Evolutionary conservation across 163 green algal species (phyloP).

Genomic region (Picocystis sp.): DNA sequence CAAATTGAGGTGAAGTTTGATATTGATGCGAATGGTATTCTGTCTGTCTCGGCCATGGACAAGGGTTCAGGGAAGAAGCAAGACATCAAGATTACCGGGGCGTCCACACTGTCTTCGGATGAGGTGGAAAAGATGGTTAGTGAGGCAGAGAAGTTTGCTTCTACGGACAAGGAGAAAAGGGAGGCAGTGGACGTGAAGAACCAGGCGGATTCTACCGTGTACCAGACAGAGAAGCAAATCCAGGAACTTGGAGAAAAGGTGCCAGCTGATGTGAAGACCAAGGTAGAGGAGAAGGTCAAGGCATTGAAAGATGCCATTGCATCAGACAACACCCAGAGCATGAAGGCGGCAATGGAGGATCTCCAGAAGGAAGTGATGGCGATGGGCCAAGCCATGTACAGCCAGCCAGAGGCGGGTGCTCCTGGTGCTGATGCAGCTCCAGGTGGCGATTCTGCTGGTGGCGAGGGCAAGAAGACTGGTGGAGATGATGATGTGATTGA

Average conservation of each 20-base stretch:
- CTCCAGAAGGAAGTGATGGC: conserved; percentile 68
- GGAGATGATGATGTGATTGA: conserved; percentile 80
- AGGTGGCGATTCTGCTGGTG: neutral
- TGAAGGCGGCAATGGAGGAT: conserved; percentile 74
- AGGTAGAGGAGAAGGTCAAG: conserved; percentile 66
- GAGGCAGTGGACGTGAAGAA: conserved; percentile 94
- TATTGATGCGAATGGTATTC: conserved; percentile 25
- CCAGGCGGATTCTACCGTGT: conserved; percentile 78
- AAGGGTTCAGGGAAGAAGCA: conserved; percentile 82
- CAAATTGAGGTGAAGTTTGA: conserved; percentile 76
- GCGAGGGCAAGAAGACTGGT: conserved; percentile 7
- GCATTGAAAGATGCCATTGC: conserved; percentile 55
- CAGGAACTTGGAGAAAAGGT: conserved; percentile 94
- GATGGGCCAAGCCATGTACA: conserved; percentile 81
- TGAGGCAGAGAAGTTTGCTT: conserved; percentile 79
- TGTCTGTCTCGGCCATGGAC: conserved; percentile 31
- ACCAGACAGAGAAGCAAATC: conserved; percentile 98
- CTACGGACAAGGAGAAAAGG: conserved; percentile 77
- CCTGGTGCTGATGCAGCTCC: neutral
- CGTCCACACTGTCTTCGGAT: conserved; percentile 57
- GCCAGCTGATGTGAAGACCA: conserved; percentile 67
- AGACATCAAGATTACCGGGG: conserved; percentile 97
- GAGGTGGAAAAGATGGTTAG: conserved; percentile 95
- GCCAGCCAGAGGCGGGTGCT: conserved; percentile 13
- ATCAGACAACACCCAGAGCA: conserved; percentile 55